A percentile compares a stretch with the other conserved stretches of the same genome.
Conservation (phyloP, 805 yeast genomes). For the Naumovozyma baii region DNA sequence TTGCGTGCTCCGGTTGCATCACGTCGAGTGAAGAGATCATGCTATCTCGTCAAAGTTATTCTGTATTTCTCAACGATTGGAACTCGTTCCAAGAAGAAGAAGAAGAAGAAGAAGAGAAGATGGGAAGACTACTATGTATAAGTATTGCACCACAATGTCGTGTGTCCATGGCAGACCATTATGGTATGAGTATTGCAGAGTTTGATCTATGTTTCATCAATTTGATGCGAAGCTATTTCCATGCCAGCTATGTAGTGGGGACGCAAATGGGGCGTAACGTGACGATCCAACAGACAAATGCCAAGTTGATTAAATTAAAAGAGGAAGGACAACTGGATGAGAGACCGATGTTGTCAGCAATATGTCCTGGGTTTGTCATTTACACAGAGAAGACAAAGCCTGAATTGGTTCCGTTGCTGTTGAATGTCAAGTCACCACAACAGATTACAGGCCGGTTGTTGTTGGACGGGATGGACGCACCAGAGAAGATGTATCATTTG, state of each 20-base stretch:
- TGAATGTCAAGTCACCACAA: constrained; percentile 81
- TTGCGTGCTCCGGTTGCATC: constrained; percentile 95
- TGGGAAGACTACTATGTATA: constrained; percentile 43
- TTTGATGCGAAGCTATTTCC: constrained; percentile 45
- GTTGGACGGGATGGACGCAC: constrained; percentile 37
- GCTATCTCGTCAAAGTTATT: constrained; percentile 83
- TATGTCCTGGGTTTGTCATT: constrained; percentile 94
- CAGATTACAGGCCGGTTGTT: constrained; percentile 79
- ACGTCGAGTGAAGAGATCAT: constrained; percentile 95
- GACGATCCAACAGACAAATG: constrained; percentile 44
- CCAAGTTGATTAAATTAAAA: constrained; percentile 26
- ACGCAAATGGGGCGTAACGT: constrained; percentile 72
- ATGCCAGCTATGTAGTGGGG: constrained; percentile 71
- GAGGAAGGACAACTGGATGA: constrained; percentile 3
- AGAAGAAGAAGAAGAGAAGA: constrained; percentile 13
- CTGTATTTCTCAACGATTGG: constrained; percentile 59
- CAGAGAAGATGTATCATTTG: constrained; percentile 56
- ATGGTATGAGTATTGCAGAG: constrained; percentile 39
- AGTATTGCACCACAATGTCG: constrained; percentile 83
- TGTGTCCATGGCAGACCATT: constrained; percentile 69
- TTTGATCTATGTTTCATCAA: constrained; percentile 54
- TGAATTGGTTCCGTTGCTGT: constrained; percentile 57
- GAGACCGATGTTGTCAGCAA: constrained; percentile 54
- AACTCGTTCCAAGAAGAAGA: too few species aligned
- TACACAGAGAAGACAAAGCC: constrained; percentile 96